Conservation (phyloP, 805 yeast genomes). For the Ogataea sp. region DNA sequence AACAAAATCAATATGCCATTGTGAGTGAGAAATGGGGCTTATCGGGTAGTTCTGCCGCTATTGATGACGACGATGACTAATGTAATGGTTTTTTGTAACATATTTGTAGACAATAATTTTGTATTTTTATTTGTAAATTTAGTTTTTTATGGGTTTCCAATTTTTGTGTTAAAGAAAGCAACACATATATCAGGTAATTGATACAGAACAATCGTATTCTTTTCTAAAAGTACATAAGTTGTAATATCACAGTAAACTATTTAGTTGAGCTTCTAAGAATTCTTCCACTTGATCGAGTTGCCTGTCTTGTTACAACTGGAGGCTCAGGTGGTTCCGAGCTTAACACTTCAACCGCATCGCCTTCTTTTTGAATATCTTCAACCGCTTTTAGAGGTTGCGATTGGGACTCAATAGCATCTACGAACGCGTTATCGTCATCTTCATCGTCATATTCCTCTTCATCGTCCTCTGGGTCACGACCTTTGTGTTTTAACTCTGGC, state of each 20-base stretch:
- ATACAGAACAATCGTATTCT: too few species aligned
- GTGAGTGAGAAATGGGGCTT: constrained; percentile 27
- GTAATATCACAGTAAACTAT: too few species aligned
- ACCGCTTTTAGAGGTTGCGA: not conserved
- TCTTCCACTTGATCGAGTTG: too few species aligned
- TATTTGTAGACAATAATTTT: not conserved
- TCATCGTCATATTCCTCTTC: not conserved
- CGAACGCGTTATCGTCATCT: not conserved
- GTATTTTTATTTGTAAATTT: not conserved
- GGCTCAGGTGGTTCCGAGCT: too few species aligned
- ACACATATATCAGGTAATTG: too few species aligned
- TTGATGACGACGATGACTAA: constrained; percentile 13
- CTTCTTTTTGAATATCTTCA: too few species aligned
- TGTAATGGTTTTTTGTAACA: not conserved
- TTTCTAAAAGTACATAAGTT: too few species aligned
- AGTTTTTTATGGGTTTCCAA: too few species aligned
- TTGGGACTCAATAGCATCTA: not conserved
- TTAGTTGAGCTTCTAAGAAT: too few species aligned
- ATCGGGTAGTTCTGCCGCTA: constrained; percentile 25
- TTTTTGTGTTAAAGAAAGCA: not conserved
- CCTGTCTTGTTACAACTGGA: too few species aligned
- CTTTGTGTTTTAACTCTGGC: not conserved
- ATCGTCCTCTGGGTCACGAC: not conserved
- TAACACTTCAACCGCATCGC: too few species aligned
- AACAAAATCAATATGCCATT: constrained; percentile 17